These are phyloP conservation scores for Aspergillus ostianus DNA, from an alignment of 495 filamentous ascomycete species.

Conservation along the genomic window DNA sequence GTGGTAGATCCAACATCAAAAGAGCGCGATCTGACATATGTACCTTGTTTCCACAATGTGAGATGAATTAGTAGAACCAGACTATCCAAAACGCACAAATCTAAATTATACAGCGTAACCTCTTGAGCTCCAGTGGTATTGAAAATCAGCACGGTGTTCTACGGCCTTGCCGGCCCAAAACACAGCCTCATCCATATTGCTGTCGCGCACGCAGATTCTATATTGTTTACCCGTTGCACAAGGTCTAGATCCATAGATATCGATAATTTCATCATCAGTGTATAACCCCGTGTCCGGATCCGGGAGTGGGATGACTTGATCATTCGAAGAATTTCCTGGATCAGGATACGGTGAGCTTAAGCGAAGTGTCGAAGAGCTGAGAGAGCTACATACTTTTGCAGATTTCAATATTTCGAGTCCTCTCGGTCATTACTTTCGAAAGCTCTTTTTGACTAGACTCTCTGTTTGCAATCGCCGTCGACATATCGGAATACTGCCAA, in stretches of 20 bases:
- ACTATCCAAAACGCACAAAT: too few relatives aligned
- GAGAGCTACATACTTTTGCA: neutral
- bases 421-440: neutral
- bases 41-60: too few relatives aligned
- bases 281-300: neutral
- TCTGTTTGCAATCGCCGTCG: neutral
- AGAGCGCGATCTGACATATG: too few relatives aligned
- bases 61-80: too few relatives aligned
- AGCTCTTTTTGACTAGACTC: neutral
- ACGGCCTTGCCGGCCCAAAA: neutral
- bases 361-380: neutral
- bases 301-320: too few relatives aligned
- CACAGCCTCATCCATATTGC: neutral
- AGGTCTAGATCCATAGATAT: neutral
- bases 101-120: too few relatives aligned
- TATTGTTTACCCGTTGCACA: neutral
- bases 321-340: neutral
- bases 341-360: neutral
- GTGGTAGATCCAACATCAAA: too few relatives aligned
- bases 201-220: neutral
- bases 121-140: neutral
- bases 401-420: neutral
- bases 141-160: neutral
- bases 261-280: neutral
- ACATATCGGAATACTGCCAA: neutral